Evolutionary conservation across 768 basidiomycete species (phyloP).

Genomic region (Dendrothele bispora): DNA sequence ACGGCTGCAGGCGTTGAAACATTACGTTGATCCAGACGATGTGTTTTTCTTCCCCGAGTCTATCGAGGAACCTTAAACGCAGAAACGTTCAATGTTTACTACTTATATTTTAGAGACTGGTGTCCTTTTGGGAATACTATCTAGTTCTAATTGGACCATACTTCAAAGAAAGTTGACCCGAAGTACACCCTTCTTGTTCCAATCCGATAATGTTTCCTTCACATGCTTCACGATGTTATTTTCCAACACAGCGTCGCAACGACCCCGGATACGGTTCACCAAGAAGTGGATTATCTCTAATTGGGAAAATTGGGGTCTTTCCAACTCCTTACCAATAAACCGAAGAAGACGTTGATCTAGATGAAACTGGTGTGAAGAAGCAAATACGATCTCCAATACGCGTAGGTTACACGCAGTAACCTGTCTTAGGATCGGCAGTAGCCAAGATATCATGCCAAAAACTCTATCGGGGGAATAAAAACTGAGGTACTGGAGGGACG

Average conservation of each 20-base stretch:
- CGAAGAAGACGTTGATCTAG: constrained; percentile 27
- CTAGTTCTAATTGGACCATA: no score
- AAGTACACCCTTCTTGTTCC: constrained; percentile 3
- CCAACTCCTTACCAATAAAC: constrained; percentile 18
- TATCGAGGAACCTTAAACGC: constrained; percentile 17
- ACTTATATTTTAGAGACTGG: no score
- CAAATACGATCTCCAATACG: constrained; percentile 24
- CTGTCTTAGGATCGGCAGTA: constrained; percentile 20
- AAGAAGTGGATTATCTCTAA: constrained; percentile 27
- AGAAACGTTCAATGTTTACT: no score
- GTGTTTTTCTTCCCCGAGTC: constrained; percentile 28
- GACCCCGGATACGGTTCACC: constrained; percentile 8
- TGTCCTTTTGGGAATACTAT: no score
- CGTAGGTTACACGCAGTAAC: constrained; percentile 14
- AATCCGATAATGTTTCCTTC: not conserved
- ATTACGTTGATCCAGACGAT: constrained; percentile 27
- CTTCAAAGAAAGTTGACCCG: no score
- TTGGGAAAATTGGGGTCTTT: constrained; percentile 17
- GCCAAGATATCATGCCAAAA: constrained; percentile 28
- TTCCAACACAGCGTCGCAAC: not conserved
- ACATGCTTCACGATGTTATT: constrained; percentile 9
- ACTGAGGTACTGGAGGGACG: constrained; percentile 21
- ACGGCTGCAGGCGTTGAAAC: constrained; percentile 29
- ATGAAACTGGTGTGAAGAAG: constrained; percentile 29
- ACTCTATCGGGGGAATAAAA: constrained; percentile 28